Evolutionary conservation across 148 eudicot species (phyloP).

Genomic region (Hydrangea macrophylla): DNA sequence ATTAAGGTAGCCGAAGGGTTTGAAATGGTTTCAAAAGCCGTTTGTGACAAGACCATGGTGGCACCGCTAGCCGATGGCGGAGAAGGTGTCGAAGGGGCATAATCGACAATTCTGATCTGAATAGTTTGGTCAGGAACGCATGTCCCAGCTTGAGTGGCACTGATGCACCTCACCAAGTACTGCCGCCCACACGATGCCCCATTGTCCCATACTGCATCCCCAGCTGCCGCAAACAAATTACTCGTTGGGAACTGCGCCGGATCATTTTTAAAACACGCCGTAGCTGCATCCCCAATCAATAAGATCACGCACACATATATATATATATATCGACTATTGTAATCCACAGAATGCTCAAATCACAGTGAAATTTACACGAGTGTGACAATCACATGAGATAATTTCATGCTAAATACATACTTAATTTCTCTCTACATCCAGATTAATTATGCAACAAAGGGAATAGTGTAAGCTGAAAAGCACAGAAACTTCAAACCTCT

Average conservation of each 20-base stretch:
- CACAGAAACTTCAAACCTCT: no score
- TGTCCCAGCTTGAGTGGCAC: constrained; percentile 18
- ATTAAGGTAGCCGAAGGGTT: constrained; percentile 21
- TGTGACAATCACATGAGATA: no score
- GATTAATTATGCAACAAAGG: no score
- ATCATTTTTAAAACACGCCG: constrained; percentile 45
- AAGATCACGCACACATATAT: no score
- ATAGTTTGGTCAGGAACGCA: constrained; percentile 34
- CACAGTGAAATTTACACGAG: no score
- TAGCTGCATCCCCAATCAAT: constrained; percentile 25
- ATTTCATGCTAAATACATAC: no score
- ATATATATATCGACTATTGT: no score
- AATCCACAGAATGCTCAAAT: no score
- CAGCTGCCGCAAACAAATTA: constrained; percentile 63
- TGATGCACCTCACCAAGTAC: constrained; percentile 57
- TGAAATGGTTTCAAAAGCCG: constrained; percentile 35
- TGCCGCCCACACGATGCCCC: constrained; percentile 70
- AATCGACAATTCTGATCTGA: constrained; percentile 48
- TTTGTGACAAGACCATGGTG: constrained; percentile 38
- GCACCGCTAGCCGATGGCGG: constrained; percentile 17
- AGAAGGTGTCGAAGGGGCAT: constrained; percentile 31
- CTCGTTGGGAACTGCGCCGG: constrained; percentile 48
- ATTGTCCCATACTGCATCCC: constrained; percentile 66
- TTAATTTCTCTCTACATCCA: no score
- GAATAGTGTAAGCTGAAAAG: no score